These are phyloP conservation scores for Hortaea sp. DNA, from an alignment of 2,329 filamentous ascomycete species.

Conservation along the genomic window DNA sequence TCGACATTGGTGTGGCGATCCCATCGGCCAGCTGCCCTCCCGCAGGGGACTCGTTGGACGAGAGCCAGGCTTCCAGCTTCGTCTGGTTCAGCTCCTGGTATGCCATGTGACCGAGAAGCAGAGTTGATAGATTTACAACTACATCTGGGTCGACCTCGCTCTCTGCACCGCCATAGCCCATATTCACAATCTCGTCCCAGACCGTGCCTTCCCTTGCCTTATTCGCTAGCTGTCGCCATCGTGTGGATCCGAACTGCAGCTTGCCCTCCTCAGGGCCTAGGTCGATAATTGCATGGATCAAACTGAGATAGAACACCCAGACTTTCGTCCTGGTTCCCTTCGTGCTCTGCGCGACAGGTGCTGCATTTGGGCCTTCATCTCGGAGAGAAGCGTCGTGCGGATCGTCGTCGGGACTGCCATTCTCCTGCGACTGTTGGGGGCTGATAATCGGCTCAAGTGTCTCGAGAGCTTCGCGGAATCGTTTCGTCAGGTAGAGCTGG, in stretches of 20 bases:
- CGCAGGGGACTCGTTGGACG: conserved; percentile 43
- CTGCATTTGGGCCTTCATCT: conserved; percentile 25
- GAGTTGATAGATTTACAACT: conserved; percentile 80
- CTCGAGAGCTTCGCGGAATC: conserved; percentile 78
- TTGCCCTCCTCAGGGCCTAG: conserved; percentile 85
- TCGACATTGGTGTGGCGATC: conserved; percentile 46
- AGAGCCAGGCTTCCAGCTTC: conserved; percentile 79
- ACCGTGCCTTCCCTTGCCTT: conserved; percentile 81
- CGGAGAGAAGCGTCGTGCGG: conserved; percentile 1
- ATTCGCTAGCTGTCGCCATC: conserved; percentile 71
- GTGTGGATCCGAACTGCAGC: conserved; percentile 70
- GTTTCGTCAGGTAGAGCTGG: conserved; percentile 87
- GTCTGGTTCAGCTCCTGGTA: conserved; percentile 77
- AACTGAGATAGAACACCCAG: conserved; percentile 92
- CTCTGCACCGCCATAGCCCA: conserved; percentile 80
- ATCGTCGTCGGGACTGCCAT: conserved; percentile 13
- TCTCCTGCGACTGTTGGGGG: conserved; percentile 5
- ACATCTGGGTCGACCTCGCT: conserved; percentile 91
- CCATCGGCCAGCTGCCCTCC: conserved; percentile 45
- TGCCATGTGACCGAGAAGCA: conserved; percentile 81
- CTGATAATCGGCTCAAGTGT: conserved; percentile 74
- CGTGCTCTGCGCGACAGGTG: conserved; percentile 70
- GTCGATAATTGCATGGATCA: conserved; percentile 83
- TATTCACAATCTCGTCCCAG: conserved; percentile 87
- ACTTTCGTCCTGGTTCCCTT: conserved; percentile 82